phyloP scores from a whole-genome alignment of 2,329 filamentous ascomycete genomes.

The Colletotrichum falcatum region DNA sequence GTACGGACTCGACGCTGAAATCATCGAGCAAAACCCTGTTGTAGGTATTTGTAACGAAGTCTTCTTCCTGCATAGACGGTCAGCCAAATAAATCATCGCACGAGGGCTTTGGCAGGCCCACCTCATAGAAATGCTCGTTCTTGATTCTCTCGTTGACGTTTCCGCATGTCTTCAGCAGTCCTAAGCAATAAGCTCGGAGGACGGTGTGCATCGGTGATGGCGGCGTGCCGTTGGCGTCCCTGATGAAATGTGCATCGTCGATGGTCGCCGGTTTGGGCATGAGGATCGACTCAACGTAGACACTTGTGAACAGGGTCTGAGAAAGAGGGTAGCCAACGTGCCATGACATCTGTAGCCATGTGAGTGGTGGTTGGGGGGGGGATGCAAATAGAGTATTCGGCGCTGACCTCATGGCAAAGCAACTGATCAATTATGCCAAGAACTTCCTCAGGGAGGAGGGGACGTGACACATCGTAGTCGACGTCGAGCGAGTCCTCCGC shows the following conservation, averaged over 20 bases:
- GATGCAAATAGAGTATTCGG: slow-evolving; percentile 1
- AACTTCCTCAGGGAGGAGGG: slow-evolving; percentile 81
- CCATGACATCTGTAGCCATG: slow-evolving; percentile 82
- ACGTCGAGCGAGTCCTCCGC: slow-evolving; percentile 86
- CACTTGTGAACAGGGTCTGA: slow-evolving; percentile 92
- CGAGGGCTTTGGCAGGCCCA: slow-evolving; percentile 51
- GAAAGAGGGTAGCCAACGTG: slow-evolving; percentile 95
- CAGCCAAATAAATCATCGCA: neutral
- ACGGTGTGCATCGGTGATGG: slow-evolving; percentile 67
- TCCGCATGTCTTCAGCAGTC: slow-evolving; percentile 84
- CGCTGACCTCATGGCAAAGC: slow-evolving; percentile 82
- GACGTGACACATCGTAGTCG: slow-evolving; percentile 78
- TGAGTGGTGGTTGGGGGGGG: slow-evolving; percentile 25
- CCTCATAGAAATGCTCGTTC: slow-evolving; percentile 92
- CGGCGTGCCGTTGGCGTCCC: slow-evolving; percentile 45
- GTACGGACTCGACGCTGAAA: slow-evolving; percentile 69
- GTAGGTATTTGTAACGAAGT: slow-evolving; percentile 94
- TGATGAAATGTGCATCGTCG: slow-evolving; percentile 73
- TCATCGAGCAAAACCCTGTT: slow-evolving; percentile 79
- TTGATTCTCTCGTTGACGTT: slow-evolving; percentile 82
- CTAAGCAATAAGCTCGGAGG: slow-evolving; percentile 87
- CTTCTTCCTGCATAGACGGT: slow-evolving; percentile 80
- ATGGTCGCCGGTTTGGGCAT: slow-evolving; percentile 75
- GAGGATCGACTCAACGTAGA: slow-evolving; percentile 88
- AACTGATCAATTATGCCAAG: slow-evolving; percentile 96